Evolutionary conservation across 2,329 filamentous ascomycete genomes (phyloP).

Genomic region (Grosmannia penicillata): DNA sequence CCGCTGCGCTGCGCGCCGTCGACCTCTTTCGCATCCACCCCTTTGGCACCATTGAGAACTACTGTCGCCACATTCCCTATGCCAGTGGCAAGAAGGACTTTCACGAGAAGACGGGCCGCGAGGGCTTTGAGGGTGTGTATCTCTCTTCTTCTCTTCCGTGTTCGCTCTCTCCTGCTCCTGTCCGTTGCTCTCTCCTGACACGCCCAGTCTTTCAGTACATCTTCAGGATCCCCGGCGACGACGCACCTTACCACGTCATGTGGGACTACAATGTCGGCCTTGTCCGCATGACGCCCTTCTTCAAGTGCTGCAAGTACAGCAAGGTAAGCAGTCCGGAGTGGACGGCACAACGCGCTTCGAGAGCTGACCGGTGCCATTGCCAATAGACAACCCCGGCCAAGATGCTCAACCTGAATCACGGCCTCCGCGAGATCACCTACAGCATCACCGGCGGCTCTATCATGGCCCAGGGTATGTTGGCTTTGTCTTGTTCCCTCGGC

Average conservation of each 20-base stretch:
- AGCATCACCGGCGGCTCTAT: slow-evolving; percentile 91
- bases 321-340: slow-evolving; percentile 72
- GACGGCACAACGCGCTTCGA: no score
- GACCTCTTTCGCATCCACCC: slow-evolving; percentile 51
- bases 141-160: neutral
- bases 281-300: slow-evolving; percentile 86
- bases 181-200: slow-evolving; percentile 5
- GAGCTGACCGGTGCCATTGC: neutral
- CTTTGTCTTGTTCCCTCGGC: neutral
- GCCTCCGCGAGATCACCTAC: slow-evolving; percentile 77
- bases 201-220: slow-evolving; percentile 65
- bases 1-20: slow-evolving; percentile 41
- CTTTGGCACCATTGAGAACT: slow-evolving; percentile 44
- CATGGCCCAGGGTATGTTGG: slow-evolving; percentile 63
- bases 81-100: slow-evolving; percentile 90
- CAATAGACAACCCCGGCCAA: slow-evolving; percentile 76
- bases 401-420: slow-evolving; percentile 62
- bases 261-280: slow-evolving; percentile 97
- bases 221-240: slow-evolving; percentile 55
- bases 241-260: slow-evolving; percentile 58
- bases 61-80: slow-evolving; percentile 72
- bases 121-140: slow-evolving; percentile 68
- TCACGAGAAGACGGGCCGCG: slow-evolving; percentile 68
- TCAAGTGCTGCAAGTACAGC: slow-evolving; percentile 75
- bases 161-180: neutral